phyloP scores from a whole-genome alignment of 495 filamentous ascomycete genomes.

The Gamarada debralockiae region DNA sequence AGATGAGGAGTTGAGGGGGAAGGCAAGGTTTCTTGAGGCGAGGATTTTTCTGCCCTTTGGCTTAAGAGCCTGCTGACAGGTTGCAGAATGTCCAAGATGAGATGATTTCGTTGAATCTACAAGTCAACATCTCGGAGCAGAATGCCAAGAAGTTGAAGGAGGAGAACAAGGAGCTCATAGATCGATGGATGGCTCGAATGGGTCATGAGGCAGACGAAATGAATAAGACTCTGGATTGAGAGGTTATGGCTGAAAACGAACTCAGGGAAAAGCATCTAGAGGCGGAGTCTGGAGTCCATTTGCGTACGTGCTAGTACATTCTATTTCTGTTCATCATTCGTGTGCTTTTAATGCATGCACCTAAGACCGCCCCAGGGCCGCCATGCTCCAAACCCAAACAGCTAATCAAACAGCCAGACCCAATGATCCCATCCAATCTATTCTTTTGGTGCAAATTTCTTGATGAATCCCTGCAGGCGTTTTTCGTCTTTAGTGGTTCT shows the following conservation, averaged over 20 bases:
- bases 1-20: conserved; percentile 80
- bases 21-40: conserved; percentile 77
- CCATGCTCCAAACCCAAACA: conserved; percentile 4
- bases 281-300: not conserved
- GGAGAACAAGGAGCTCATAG: conserved; percentile 87
- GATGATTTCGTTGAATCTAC: conserved; percentile 75
- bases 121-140: conserved; percentile 82
- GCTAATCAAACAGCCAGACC: conserved; percentile 12
- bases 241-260: no score
- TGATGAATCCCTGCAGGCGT: conserved; percentile 14
- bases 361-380: not conserved
- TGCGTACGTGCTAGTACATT: not conserved
- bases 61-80: conserved; percentile 11
- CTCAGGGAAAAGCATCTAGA: not conserved
- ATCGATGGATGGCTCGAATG: conserved; percentile 87
- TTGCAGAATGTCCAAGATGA: conserved; percentile 83
- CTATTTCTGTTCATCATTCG: not conserved
- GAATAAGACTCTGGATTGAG: conserved; percentile 50
- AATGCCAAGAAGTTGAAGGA: conserved; percentile 58
- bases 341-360: not conserved
- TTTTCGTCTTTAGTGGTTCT: conserved; percentile 77
- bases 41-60: not conserved
- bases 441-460: conserved; percentile 2
- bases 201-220: conserved; percentile 81
- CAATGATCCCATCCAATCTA: conserved; percentile 16